Evolutionary conservation across 257 asterid genomes (phyloP).

Genomic region (Scutellaria minor): DNA sequence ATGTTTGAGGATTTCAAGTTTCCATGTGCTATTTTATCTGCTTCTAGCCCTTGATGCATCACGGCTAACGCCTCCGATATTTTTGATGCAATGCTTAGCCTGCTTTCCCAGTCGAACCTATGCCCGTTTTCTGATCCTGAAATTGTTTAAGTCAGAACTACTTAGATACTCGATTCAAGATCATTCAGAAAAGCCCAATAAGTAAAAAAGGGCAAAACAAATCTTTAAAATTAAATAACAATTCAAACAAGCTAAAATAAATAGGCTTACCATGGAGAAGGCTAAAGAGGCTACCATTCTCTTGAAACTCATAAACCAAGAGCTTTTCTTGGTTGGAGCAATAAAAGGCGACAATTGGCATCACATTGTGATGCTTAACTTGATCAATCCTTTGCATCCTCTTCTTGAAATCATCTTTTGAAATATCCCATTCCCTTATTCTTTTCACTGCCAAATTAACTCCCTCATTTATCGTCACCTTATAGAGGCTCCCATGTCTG

Average conservation of each 20-base stretch:
- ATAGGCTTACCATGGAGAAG: slow-evolving; percentile 59
- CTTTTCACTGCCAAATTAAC: slow-evolving; percentile 67
- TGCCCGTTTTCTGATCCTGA: slow-evolving; percentile 54
- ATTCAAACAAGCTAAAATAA: neutral
- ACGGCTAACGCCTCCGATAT: slow-evolving; percentile 57
- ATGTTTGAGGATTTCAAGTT: slow-evolving; percentile 79
- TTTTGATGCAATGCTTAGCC: slow-evolving; percentile 56
- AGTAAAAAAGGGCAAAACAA: neutral
- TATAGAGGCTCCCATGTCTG: slow-evolving; percentile 63
- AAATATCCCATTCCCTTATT: slow-evolving; percentile 66
- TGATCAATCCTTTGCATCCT: slow-evolving; percentile 57
- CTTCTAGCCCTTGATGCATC: slow-evolving; percentile 63
- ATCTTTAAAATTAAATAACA: neutral
- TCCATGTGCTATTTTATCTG: slow-evolving; percentile 65
- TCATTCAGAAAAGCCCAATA: neutral
- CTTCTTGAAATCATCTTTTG: slow-evolving; percentile 57
- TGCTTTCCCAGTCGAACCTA: slow-evolving; percentile 58
- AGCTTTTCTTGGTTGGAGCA: slow-evolving; percentile 77
- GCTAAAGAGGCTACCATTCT: slow-evolving; percentile 67
- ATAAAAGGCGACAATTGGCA: slow-evolving; percentile 71
- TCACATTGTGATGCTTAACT: slow-evolving; percentile 56
- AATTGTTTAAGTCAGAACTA: neutral
- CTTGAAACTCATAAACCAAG: slow-evolving; percentile 67
- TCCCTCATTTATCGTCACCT: slow-evolving; percentile 50
- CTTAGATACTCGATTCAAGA: neutral